Conservation (phyloP, 2,329 filamentous ascomycete genomes). For the Xylariaceae sp. region DNA sequence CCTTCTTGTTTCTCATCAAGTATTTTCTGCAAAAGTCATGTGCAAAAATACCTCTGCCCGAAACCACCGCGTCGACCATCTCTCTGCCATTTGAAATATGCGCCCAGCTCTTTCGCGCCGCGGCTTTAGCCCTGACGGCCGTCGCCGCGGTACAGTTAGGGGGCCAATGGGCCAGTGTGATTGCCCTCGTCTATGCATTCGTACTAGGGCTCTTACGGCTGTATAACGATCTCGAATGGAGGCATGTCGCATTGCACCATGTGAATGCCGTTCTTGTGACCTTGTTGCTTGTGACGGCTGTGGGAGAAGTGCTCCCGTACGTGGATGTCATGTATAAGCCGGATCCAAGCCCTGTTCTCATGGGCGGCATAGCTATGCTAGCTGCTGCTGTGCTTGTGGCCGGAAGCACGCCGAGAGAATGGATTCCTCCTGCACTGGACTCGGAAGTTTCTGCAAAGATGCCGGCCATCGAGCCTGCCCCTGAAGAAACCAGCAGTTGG, state of each 20-base stretch:
- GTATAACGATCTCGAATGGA: slow-evolving; percentile 39
- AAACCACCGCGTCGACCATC: slow-evolving; percentile 37
- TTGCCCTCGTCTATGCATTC: slow-evolving; percentile 38
- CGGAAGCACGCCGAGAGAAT: slow-evolving; percentile 44
- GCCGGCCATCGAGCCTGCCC: slow-evolving; percentile 37
- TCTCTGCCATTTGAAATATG: slow-evolving; percentile 40
- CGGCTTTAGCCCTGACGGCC: slow-evolving; percentile 37
- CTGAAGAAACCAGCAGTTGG: slow-evolving; percentile 51
- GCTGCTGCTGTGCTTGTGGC: slow-evolving; percentile 37
- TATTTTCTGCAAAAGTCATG: slow-evolving; percentile 33
- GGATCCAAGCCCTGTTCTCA: slow-evolving; percentile 29
- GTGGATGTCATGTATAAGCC: slow-evolving; percentile 35
- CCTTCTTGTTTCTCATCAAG: slow-evolving; percentile 34
- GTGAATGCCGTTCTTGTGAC: slow-evolving; percentile 42
- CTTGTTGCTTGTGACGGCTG: slow-evolving; percentile 34
- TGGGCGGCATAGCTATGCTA: slow-evolving; percentile 36
- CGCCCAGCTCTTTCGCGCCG: slow-evolving; percentile 38
- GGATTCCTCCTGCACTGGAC: slow-evolving; percentile 41
- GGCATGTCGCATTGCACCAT: slow-evolving; percentile 43
- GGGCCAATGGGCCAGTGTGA: slow-evolving; percentile 35
- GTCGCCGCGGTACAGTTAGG: slow-evolving; percentile 33
- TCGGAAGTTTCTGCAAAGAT: slow-evolving; percentile 37
- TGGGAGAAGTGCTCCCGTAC: slow-evolving; percentile 41
- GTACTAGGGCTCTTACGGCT: slow-evolving; percentile 41
- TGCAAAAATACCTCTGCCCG: slow-evolving; percentile 25